Base-by-base conservation (phyloP, 208 protist species). In the Leishmania lainsoni region DNA sequence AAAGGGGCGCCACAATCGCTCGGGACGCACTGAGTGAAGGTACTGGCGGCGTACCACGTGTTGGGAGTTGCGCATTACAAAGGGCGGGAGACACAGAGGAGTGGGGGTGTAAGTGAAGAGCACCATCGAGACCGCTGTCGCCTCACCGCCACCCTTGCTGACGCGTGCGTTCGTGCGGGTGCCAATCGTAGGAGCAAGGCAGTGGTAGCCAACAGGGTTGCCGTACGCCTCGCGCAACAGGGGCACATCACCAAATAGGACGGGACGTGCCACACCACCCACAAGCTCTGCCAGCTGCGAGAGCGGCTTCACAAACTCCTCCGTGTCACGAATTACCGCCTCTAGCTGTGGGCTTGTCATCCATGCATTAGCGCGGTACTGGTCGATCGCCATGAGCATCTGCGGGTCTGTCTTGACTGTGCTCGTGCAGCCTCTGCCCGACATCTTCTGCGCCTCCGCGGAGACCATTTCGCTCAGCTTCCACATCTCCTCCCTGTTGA, bases 311-410 rank as follows among this genome's bases (percentile, higher is more conserved):
- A 85, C 63, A 52, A 91, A 89, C 10, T 52, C 75, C 35, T 85
- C 74, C 29, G 49, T 48, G 42, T 89, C 86, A 22, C 83, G 84
- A 70, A 97, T 76, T 20, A 84, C 68, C 54, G 71, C 71, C 75
- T 85, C 75, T 72, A 95, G 70, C 22, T 71, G 83, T 4, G 45
- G 61, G 72, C 93, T 91, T 75, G 94, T 96, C 94, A 97, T 97
- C 93, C 94, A 97, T 63, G 89, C 88, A 77, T 97, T 97, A 56
- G 88, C 87, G 51, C 91, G 92, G 82, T 95, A 94, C 84, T 90
- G 78, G 66, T 96, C 88, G 69, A 97, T 97, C 35, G 94, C 94
- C 61, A 83, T 71, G 45, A 95, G 89, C 90, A 96, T 93, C 75
- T 96, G 93, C 5, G 89, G 66, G 71, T 97, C 94, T 20, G 87